A percentile compares a stretch with the other conserved stretches of the same genome.
Evolutionary conservation across 1,139 yeast genomes (phyloP).

Genomic region (Kodamaea alishanica): DNA sequence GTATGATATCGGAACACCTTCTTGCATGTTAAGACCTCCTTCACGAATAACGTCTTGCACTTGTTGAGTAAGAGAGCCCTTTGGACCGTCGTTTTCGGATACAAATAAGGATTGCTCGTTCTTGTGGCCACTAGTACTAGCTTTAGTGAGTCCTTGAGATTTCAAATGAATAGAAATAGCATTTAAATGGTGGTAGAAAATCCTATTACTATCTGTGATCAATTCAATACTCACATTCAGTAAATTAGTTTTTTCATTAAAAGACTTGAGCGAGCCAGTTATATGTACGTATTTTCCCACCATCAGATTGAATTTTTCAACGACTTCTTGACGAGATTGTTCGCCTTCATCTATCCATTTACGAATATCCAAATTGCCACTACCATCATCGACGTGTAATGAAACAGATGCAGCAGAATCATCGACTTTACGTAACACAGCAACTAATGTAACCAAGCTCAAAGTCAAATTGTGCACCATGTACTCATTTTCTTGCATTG

Average conservation of each 20-base stretch:
- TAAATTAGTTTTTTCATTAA: constrained; percentile 61
- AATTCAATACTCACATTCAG: constrained; percentile 62
- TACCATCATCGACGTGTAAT: constrained; percentile 77
- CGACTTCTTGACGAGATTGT: constrained; percentile 27
- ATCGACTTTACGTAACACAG: constrained; percentile 58
- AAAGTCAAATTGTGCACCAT: constrained; percentile 60
- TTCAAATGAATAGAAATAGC: constrained; percentile 63
- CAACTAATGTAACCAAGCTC: constrained; percentile 61
- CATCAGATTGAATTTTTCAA: constrained; percentile 30
- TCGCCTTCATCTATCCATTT: constrained; percentile 62
- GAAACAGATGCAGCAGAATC: constrained; percentile 52
- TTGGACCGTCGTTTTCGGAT: constrained; percentile 15
- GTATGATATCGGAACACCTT: constrained; percentile 66
- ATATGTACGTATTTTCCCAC: constrained; percentile 58
- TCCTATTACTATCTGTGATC: constrained; percentile 68
- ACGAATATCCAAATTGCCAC: constrained; percentile 70
- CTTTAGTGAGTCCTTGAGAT: constrained; percentile 17
- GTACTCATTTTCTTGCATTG: constrained; percentile 73
- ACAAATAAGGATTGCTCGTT: constrained; percentile 14
- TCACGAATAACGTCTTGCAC: constrained; percentile 50
- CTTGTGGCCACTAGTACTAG: constrained; percentile 14
- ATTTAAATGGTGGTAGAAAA: constrained; percentile 70
- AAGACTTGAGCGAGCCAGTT: constrained; percentile 69
- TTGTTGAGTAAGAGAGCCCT: constrained; percentile 36
- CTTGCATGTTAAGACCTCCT: constrained; percentile 56